Evolutionary conservation across 495 filamentous ascomycete species (phyloP), one percentile per base, ranked within the genome.

Genomic region (Xylaria bambusicola): DNA sequence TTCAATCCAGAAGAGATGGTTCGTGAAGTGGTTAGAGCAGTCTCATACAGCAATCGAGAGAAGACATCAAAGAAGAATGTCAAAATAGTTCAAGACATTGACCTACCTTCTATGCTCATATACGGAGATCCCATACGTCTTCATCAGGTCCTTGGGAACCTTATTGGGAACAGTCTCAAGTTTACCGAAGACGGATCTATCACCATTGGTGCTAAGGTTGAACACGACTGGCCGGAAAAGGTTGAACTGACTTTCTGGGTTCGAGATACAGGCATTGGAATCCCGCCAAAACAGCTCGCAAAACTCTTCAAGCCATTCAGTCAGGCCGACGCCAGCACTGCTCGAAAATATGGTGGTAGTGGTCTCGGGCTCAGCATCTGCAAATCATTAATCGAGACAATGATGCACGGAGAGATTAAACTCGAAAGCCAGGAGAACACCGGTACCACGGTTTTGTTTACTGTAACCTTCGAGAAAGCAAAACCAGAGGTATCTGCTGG

Each of bases 81-180:
- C 49, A 73, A 78, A 66, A 83, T 84, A 35, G 71, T 96, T 53
- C 79, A 90, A 63, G 89, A 92, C 7, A 86, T 93, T 56, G 83
- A 92, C 55, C 83, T 93, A 50, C 84, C 86, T 2, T 77, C 88
- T 12, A 82, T 92, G 56, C 80, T 94, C n/a, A 92, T 97, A 33
- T 84, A 91, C 60, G 92, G 92, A 4, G 92, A 97, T 62, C 92
- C 92, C 9, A 90, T 96, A 42, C 88, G 92, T 33, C 78, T 97
- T 3, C 92, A 96, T 66, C 92, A 97, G 69, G 92, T 96, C 3
- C 85, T 97, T 56, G 94, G 94, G 76, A 97, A 97, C 61, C 81
- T 96, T 21, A 88, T 97, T 33, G 89, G 90, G 63, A 97, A 97
- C 76, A 92, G 88, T 70, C 88, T 97, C 71, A 97, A 97, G 67